Evolutionary conservation across 1,284 basidiomycete genomes (phyloP).

Genomic region (Apiotrichum akiyoshidainum): DNA sequence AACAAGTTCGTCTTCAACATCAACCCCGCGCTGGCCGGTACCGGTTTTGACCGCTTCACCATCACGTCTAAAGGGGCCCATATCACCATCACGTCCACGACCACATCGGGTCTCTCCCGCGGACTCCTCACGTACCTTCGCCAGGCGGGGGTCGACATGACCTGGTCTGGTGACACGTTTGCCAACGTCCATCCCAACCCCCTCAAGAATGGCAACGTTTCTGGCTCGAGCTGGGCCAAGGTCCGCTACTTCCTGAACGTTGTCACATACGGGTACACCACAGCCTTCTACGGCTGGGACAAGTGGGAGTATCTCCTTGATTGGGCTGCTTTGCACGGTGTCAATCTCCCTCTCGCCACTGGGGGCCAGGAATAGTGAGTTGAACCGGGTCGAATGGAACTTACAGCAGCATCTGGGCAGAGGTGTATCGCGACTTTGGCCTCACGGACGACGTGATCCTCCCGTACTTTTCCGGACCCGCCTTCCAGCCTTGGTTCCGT

Average conservation of each 20-base stretch:
- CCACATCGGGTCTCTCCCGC: constrained; percentile 13
- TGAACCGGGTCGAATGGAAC: background rate
- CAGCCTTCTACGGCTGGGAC: constrained; percentile 52
- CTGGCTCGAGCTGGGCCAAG: constrained; percentile 21
- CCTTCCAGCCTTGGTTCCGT: constrained; percentile 54
- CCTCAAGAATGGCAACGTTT: background rate
- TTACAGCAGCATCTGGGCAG: constrained; percentile 32
- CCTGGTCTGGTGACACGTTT: constrained; percentile 20
- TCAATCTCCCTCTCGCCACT: constrained; percentile 55
- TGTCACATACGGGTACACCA: constrained; percentile 54
- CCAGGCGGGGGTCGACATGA: constrained; percentile 14
- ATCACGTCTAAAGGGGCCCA: no score
- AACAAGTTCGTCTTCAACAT: no score
- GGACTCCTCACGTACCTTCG: constrained; percentile 19
- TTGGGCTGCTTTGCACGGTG: constrained; percentile 54
- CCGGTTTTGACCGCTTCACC: no score
- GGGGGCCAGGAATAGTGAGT: constrained; percentile 51
- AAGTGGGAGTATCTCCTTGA: constrained; percentile 55
- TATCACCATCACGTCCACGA: constrained; percentile 7
- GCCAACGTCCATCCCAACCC: background rate
- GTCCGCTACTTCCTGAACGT: constrained; percentile 48
- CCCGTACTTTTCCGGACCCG: constrained; percentile 51
- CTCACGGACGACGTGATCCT: constrained; percentile 49
- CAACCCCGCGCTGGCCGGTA: no score
- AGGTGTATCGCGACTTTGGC: constrained; percentile 52